Evolutionary conservation across 345 rosid species (phyloP), one percentile per base, ranked within the genome.

Genomic region (Fremontodendron californicum): DNA sequence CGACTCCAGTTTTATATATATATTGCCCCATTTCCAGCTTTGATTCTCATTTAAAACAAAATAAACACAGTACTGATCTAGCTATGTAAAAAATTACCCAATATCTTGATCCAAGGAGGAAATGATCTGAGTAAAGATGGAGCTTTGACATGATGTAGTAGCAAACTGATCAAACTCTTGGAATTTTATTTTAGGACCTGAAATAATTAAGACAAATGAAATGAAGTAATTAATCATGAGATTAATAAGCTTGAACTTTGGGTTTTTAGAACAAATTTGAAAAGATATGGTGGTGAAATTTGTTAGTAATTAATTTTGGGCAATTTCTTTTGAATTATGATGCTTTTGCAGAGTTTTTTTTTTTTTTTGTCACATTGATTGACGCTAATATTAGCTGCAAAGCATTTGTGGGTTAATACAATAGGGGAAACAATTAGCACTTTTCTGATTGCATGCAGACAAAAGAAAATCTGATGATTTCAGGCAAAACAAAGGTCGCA

Each of bases 141-240:
- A 71, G 71, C 78, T 69, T 80, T 67, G 39, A 45, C 51, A 31
- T 58, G 16, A 58, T 18, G 25, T 35, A 64, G 27, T 35, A 18
- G 45, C 25, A 58, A 39, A 23, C 63, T 10, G 13, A 16, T 73
- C 70, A 3, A 15, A 64, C 72, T 48, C 52, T 74, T 65, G 18
- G 70, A 66, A 58, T 45, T 74, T 65, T 63, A 45, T 74, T 77
- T 21, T 67, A 75, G 76, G 62, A 51, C 87, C 87, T 84, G 85
- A 67, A 67, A n/a, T 9, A 9, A n/a, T n/a, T n/a, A n/a, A 64
- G 23, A 64, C 27, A 64, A 37, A 64, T 37, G 13, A 9, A 64
- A 37, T 9, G 45, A 16, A 16, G 9, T 18, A 35, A 16, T 18
- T 35, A 63, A 35, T 58, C 64, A 58, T 27, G 21, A 64, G 27